Evolutionary conservation across 192 early-diverging fungal species (phyloP), one percentile per base, ranked within the genome.

Genomic region (Phlyctochytrium bullatum): DNA sequence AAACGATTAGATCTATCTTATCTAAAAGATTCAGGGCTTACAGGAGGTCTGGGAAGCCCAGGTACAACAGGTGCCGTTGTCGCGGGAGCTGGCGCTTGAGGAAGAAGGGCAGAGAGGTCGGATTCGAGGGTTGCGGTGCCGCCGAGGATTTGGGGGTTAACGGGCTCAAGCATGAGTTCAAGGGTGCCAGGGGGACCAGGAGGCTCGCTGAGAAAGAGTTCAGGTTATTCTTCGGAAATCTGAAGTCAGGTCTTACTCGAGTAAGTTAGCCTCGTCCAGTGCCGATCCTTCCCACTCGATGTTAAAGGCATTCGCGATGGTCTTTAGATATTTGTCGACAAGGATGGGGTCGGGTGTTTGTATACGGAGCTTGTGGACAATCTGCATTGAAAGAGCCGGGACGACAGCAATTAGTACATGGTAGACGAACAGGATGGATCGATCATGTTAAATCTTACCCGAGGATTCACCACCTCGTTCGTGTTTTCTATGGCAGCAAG

Each of bases 321-420:
- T 90, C 63, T 90, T 90, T 36, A 98, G 72, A 68, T 98, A 98
- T 64, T 90, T 77, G 35, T 88, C 82, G 23, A 98, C 92, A 4
- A 98, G 82, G 31, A 86, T 82, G 1, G 80, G 61, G 54, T 94
- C 88, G 1, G 93, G 93, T n/a, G 92, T 87, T 67, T 86, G 76
- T 20, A 92, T 83, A 28, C 80, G 75, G 2, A 98, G 78, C 68
- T 94, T 98, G 73, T 86, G 83, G 62, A 94, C 76, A 63, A 97
- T 78, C 92, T 91, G 72, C n/a, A n/a, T n/a, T n/a, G n/a, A n/a
- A n/a, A n/a, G n/a, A n/a, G n/a, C n/a, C n/a, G n/a, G n/a, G n/a
- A n/a, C n/a, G n/a, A n/a, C n/a, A n/a, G n/a, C n/a, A n/a, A n/a
- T n/a, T n/a, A n/a, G n/a, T n/a, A n/a, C n/a, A n/a, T 10, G 23